A percentile compares a stretch with the other conserved stretches of the same genome.
These are phyloP conservation scores for Suzukiozyma palmioleophila DNA, from an alignment of 1,139 yeast species.

Conservation along the genomic window DNA sequence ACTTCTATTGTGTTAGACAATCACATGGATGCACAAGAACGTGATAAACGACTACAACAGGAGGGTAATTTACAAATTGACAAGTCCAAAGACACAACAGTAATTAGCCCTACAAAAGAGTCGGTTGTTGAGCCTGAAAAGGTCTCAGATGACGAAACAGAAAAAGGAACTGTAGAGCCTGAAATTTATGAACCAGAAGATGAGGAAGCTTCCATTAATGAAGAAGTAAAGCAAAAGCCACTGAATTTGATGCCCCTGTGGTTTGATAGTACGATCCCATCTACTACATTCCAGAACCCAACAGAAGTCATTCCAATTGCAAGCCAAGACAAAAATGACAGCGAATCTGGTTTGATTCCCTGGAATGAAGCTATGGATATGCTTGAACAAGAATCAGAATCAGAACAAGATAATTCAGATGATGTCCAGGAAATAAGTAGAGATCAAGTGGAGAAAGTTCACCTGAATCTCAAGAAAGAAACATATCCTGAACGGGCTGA, in stretches of 20 bases:
- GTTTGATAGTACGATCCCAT: constrained; percentile 19
- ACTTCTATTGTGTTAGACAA: no score
- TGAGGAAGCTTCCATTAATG: background rate
- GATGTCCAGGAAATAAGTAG: constrained; percentile 10
- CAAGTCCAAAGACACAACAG: no score
- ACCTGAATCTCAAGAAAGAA: background rate
- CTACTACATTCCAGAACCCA: background rate
- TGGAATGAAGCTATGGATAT: constrained; percentile 41
- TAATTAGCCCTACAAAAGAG: no score
- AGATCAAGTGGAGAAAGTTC: constrained; percentile 1
- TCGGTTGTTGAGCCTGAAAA: no score
- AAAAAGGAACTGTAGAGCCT: background rate
- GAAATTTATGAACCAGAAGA: background rate
- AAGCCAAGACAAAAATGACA: constrained; percentile 31
- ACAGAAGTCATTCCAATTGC: background rate
- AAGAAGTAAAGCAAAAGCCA: background rate
- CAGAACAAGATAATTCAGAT: constrained; percentile 5
- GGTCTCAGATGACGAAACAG: no score
- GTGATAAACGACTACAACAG: no score
- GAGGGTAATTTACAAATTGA: no score
- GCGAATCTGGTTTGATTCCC: constrained; percentile 45
- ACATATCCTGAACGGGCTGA: background rate
- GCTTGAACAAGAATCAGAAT: constrained; percentile 8
- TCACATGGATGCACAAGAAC: no score
- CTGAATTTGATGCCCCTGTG: constrained; percentile 24